Base-by-base conservation (phyloP, 2,329 filamentous ascomycete species). In the Fusarium floridanum region DNA sequence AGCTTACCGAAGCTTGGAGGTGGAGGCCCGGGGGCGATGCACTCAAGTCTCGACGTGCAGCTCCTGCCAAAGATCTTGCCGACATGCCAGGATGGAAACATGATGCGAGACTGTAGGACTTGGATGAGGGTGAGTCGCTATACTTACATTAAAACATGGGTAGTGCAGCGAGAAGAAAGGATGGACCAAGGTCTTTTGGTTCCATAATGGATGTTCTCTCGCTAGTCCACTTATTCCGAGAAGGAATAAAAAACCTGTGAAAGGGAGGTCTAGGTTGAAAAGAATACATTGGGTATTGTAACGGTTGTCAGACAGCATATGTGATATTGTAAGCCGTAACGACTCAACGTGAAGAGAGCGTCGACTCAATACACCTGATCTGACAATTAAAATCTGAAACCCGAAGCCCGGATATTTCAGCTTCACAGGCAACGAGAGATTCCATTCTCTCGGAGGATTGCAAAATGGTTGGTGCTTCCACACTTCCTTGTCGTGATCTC, bases 71-170 rank as follows among this genome's bases (percentile, higher is more conserved):
- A 20, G 60, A 67, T 59, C 60, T 67, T 12, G 53, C 39, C 6
- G 61, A 64, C 17, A 64, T 64, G 66, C 50, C 61, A 27, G 66
- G 66, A 34, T 67, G 66, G 61, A 67, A 59, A 1, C 60, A 67
- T 53, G 66, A 59, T 29, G 57, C 59, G 5, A 5, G 20, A 14
- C 22, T 43, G 14, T 56, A 55, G 24, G 27, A 4, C 3, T n/a
- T 14, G 10, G 10, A 27, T 17, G 4, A 17, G 8, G 24, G 11
- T 11, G 45, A 50, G 16, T n/a, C 16, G 22, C 14, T 17, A 22
- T 10, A 3, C 14, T 27, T 50, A 9, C 16, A n/a, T 11, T n/a
- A 9, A 4, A 32, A 5, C 3, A 6, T 53, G 27, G 10, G 6
- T 2, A 20, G 27, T 48, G 20, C 4, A 3, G 43, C 16, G 43